Base-by-base conservation (phyloP, 257 asterid species). In the Solanum megistacrolobum region DNA sequence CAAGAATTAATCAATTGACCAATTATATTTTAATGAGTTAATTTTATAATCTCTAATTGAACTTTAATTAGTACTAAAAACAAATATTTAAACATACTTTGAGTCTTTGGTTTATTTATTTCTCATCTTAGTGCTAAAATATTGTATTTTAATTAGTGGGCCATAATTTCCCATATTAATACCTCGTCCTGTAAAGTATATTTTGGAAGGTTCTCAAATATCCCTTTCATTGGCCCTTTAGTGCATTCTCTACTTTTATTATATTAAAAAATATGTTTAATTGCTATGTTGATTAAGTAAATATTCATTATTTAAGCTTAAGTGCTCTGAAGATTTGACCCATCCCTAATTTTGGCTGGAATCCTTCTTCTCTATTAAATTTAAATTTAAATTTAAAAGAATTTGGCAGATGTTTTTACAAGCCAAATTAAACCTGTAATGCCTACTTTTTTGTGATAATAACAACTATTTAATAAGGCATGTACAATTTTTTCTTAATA, bases 131-230 rank as follows among this genome's bases (percentile, higher is more conserved):
- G 83, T 76, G 83, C 35, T 18, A 4, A 46, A 27, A 79, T 43
- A 14, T 55, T 79, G 65, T 79, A 41, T 43, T 43, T 79, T 52
- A 52, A 48, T 86, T 75, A 4, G 85, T 75, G 85, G 88, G 76
- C 76, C 76, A 74, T 36, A 48, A 27, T 39, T 79, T 58, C 55
- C 29, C 35, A 14, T 43, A 66, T 66, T 27, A 65, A 79, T 87
- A 78, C 86, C 82, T 79, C 82, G 66, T 87, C 58, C 86, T 85
- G n/a, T 38, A 76, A 87, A 87, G 41, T 78, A 18, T 60, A 48
- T 46, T 48, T 34, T 43, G 69, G 71, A 86, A 65, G 25, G 60
- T 84, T 66, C 84, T 78, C 84, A 13, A 16, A 29, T 25, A 41
- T 41, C 65, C 36, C 84, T 41, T 9, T 78, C 65, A 25, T 1